Percentiles rank a stretch among this genome's conserved stretches.
Conservation (phyloP, 1,139 yeast genomes). For the Pichia sp. region DNA sequence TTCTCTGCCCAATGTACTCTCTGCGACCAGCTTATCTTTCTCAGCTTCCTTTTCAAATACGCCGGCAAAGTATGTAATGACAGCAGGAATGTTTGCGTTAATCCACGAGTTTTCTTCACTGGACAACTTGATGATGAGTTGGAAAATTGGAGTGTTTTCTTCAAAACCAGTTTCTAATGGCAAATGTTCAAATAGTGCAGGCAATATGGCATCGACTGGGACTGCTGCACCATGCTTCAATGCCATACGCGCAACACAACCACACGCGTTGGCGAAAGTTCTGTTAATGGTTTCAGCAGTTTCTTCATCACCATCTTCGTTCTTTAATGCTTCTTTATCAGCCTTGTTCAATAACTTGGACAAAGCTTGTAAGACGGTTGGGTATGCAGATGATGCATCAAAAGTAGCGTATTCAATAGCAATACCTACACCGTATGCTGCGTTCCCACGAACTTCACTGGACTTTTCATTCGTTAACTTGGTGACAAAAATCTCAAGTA, state of each 20-base stretch:
- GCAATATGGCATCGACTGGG: conserved; percentile 77
- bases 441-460: conserved; percentile 87
- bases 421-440: conserved; percentile 94
- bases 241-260: conserved; percentile 93
- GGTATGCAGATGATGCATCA: conserved; percentile 62
- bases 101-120: conserved; percentile 51
- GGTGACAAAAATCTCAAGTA: conserved; percentile 63
- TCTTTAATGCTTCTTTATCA: conserved; percentile 58
- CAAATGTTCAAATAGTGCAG: conserved; percentile 69
- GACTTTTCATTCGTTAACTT: conserved; percentile 74
- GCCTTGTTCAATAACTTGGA: conserved; percentile 77
- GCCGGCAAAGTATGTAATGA: conserved; percentile 63
- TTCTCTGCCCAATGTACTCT: conserved; percentile 78
- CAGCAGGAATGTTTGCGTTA: conserved; percentile 53
- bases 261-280: conserved; percentile 91
- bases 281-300: conserved; percentile 76
- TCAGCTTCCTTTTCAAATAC: conserved; percentile 74
- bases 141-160: conserved; percentile 88
- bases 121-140: conserved; percentile 59
- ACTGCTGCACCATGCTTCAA: conserved; percentile 66
- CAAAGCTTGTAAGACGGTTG: conserved; percentile 66
- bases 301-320: conserved; percentile 59
- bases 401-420: conserved; percentile 57
- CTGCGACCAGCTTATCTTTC: conserved; percentile 61
- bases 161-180: conserved; percentile 88